These are phyloP conservation scores for Auricularia cornea DNA, from an alignment of 768 basidiomycete genomes.

Conservation along the genomic window DNA sequence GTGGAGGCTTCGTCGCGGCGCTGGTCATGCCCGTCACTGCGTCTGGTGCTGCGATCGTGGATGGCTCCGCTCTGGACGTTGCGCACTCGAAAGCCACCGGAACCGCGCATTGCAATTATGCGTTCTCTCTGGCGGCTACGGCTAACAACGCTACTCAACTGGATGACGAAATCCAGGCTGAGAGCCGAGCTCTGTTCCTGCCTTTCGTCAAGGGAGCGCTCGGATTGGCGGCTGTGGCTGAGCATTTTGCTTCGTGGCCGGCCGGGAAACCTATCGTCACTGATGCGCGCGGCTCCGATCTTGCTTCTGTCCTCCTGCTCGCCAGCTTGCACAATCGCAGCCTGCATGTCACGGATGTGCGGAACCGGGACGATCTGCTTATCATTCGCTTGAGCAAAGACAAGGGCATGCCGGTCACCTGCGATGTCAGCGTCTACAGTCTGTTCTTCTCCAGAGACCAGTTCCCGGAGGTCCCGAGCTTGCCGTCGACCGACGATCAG, in stretches of 20 bases:
- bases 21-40: conserved; percentile 69
- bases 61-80: conserved; percentile 56
- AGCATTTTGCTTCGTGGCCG: conserved; percentile 88
- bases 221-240: conserved; percentile 67
- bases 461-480: conserved; percentile 52
- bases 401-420: conserved; percentile 89
- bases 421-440: conserved; percentile 88
- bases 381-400: conserved; percentile 92
- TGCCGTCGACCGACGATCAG: conserved; percentile 74
- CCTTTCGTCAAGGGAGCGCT: conserved; percentile 48
- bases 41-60: conserved; percentile 47
- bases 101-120: conserved; percentile 79
- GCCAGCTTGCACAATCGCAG: conserved; percentile 87
- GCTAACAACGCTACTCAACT: conserved; percentile 52
- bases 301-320: conserved; percentile 86
- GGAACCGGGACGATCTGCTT: conserved; percentile 75
- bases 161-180: conserved; percentile 68
- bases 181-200: conserved; percentile 81
- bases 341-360: conserved; percentile 87
- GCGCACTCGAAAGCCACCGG: conserved; percentile 57
- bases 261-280: conserved; percentile 88
- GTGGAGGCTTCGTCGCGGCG: conserved; percentile 83
- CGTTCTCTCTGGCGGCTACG: conserved; percentile 71
- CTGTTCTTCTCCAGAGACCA: conserved; percentile 79
- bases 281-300: conserved; percentile 83